Percentiles rank a stretch among this genome's conserved stretches.
phyloP scores from a whole-genome alignment of 768 basidiomycete species.

The Cytidiella melzeri region DNA sequence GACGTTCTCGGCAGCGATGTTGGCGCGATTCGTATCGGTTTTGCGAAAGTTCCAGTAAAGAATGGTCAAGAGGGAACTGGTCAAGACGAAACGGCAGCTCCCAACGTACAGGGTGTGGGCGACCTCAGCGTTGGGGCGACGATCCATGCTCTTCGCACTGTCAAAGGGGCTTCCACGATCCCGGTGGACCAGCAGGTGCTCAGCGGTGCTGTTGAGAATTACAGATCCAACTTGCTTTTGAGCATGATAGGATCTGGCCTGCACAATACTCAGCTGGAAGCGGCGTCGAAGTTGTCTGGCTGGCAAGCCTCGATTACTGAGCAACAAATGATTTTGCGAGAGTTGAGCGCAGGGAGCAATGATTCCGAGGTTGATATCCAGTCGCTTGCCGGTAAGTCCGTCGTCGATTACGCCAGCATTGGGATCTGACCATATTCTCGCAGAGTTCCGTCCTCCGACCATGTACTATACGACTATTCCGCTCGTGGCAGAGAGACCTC shows the following conservation, averaged over 20 bases:
- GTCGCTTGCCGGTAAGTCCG: slow-evolving; percentile 69
- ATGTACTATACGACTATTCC: slow-evolving; percentile 98
- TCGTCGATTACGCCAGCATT: not conserved
- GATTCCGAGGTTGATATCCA: slow-evolving; percentile 84
- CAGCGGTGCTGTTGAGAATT: slow-evolving; percentile 90
- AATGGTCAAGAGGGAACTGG: slow-evolving; percentile 61
- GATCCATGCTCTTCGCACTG: slow-evolving; percentile 78
- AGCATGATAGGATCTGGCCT: slow-evolving; percentile 81
- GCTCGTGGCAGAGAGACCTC: slow-evolving; percentile 74
- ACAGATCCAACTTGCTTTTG: slow-evolving; percentile 83
- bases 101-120: slow-evolving; percentile 75
- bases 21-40: slow-evolving; percentile 94
- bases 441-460: slow-evolving; percentile 87
- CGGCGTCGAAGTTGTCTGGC: slow-evolving; percentile 53
- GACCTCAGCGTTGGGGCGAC: slow-evolving; percentile 84
- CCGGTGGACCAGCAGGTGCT: slow-evolving; percentile 92
- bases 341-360: slow-evolving; percentile 68
- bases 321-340: slow-evolving; percentile 95
- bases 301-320: slow-evolving; percentile 78
- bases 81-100: slow-evolving; percentile 56
- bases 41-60: slow-evolving; percentile 94
- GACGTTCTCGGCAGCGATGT: slow-evolving; percentile 96
- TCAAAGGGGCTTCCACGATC: slow-evolving; percentile 89
- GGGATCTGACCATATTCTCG: not conserved
- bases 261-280: slow-evolving; percentile 55